These are phyloP conservation scores for Gaeumannomyces tritici DNA, from an alignment of 2,329 filamentous ascomycete genomes.

Conservation along the genomic window DNA sequence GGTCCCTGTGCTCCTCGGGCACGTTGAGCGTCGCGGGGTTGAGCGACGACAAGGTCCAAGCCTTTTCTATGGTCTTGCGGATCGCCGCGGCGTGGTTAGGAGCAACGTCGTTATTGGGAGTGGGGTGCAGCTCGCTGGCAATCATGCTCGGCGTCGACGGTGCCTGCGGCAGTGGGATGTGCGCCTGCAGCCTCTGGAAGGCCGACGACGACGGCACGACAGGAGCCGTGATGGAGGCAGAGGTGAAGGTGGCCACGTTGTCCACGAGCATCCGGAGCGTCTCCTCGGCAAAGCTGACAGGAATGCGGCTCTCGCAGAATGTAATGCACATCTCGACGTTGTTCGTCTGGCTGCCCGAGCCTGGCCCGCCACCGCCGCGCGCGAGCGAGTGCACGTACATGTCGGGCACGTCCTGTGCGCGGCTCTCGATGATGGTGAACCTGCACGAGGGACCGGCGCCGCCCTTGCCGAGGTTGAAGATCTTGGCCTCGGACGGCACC, in stretches of 20 bases:
- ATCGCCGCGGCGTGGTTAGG: conserved; percentile 28
- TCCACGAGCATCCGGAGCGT: conserved; percentile 34
- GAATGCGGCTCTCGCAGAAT: conserved; percentile 35
- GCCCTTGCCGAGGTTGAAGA: conserved; percentile 34
- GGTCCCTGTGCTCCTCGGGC: conserved; percentile 29
- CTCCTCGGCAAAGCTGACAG: conserved; percentile 29
- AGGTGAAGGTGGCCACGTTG: conserved; percentile 35
- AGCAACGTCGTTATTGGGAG: conserved; percentile 5
- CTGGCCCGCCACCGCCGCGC: conserved; percentile 11
- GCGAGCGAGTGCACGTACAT: conserved; percentile 33
- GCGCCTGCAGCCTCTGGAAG: conserved; percentile 25
- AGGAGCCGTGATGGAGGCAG: conserved; percentile 34
- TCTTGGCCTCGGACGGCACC: conserved; percentile 20
- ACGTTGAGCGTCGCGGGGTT: conserved; percentile 27
- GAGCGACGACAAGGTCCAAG: conserved; percentile 33
- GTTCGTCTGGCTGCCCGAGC: conserved; percentile 12
- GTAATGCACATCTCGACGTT: conserved; percentile 31
- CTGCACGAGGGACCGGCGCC: conserved; percentile 23
- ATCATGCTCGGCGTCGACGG: conserved; percentile 6
- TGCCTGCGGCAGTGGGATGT: conserved; percentile 28
- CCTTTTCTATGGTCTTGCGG: conserved; percentile 28
- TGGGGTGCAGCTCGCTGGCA: background rate
- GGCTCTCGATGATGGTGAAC: conserved; percentile 29
- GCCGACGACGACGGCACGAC: conserved; percentile 32
- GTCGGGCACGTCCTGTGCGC: conserved; percentile 31